Evolutionary conservation across 768 basidiomycete genomes (phyloP).

Genomic region (Daedalea quercina): DNA sequence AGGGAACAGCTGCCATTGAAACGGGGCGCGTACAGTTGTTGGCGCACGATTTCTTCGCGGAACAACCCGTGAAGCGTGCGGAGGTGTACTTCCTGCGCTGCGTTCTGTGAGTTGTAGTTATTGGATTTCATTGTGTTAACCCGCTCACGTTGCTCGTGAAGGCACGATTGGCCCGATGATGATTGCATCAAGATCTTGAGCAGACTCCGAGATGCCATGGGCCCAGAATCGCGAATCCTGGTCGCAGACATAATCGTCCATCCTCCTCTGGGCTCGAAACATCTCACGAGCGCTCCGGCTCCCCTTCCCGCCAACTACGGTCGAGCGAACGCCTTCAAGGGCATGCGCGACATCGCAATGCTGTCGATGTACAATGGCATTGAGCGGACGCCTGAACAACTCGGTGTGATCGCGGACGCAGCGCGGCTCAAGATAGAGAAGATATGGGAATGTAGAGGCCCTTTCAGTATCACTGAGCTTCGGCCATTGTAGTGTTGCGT

Average conservation of each 20-base stretch:
- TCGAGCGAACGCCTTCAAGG: neutral
- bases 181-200: neutral
- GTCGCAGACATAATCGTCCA: neutral
- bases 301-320: neutral
- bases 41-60: conserved; percentile 12
- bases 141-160: neutral
- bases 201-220: neutral
- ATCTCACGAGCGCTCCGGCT: neutral
- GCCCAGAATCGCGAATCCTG: neutral
- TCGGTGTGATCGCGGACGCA: neutral
- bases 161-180: neutral
- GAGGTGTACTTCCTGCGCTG: conserved; percentile 8
- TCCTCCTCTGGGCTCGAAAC: neutral
- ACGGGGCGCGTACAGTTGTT: conserved; percentile 1
- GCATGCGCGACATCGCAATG: neutral
- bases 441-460: neutral
- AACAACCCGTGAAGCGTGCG: conserved; percentile 10
- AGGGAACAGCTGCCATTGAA: neutral
- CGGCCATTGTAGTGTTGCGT: neutral
- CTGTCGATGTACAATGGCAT: neutral
- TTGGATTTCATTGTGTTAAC: too few species aligned
- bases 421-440: neutral
- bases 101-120: conserved; percentile 3
- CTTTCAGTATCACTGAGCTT: neutral
- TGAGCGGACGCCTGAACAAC: neutral